Base-by-base conservation (phyloP, 2,329 filamentous ascomycete species). In the Mollisiaceae sp. region DNA sequence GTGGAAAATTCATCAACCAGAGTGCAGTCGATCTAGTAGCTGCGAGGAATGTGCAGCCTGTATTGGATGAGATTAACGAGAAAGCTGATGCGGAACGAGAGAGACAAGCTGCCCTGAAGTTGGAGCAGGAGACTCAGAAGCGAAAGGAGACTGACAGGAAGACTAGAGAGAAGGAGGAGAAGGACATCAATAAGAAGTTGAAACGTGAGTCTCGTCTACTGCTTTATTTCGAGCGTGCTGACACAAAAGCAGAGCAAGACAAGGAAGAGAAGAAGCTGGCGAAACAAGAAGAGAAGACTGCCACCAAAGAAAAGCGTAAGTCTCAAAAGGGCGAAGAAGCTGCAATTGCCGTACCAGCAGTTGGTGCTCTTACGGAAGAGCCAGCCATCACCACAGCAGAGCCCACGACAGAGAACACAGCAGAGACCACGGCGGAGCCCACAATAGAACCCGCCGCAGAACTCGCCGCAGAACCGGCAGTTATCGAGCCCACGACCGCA, bases 51-150 rank as follows among this genome's bases (percentile, higher is more conserved):
- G 85, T 97, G 18, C 91, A 94, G 76, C 94, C 94, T 4, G 88
- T 95, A 0, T 77, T 97, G 6, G 90, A 97, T 70, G 91, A 96
- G 69, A 95, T 97, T 67, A 89, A 89, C 61, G 89, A 91, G 60
- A 91, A 89, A 74, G 91, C 91, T 0, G 90, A 93, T 74, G 83
- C 83, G 67, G 89, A 93, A 75, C 83, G 86, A 45, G 91, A 90
- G 58, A 84, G 89, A 65, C 84, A 91, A 66, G 82, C 88, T 56
- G 86, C 89, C 69, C 78, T 86, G 12, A 83, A 85, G 50, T 76
- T 88, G 20, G 90, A 93, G 66, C 82, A 87, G 67, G 88, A 92
- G 65, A 82, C 88, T 68, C 84, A 85, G 71, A 84, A 89, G 74
- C 84, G 88, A 61, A 83, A 88, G 59, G 83, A 85, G 58, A 82